Conservation (phyloP, 2,329 filamentous ascomycete species). For the Alternaria viburni region DNA sequence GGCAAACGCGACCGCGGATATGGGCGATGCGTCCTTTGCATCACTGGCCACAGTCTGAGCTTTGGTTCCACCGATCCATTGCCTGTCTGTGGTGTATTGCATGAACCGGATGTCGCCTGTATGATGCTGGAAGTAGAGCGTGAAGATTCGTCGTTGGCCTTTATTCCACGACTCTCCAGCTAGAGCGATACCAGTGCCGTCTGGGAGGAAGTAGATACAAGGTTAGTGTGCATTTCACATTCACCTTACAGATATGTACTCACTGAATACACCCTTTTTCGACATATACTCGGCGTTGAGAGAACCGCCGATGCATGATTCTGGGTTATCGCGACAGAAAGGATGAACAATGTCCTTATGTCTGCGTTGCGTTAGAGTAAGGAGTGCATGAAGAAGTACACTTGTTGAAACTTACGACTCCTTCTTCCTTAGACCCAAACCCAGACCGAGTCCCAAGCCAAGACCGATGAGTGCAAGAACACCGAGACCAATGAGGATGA, state of each 20-base stretch:
- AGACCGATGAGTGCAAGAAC: conserved; percentile 41
- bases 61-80: conserved; percentile 49
- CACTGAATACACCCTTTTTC: conserved; percentile 51
- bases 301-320: conserved; percentile 49
- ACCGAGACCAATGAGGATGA: conserved; percentile 28
- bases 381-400: neutral
- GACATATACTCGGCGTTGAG: conserved; percentile 49
- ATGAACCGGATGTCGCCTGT: conserved; percentile 52
- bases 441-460: conserved; percentile 47
- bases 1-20: conserved; percentile 54
- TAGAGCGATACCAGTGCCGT: conserved; percentile 55
- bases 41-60: conserved; percentile 50
- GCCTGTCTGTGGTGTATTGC: conserved; percentile 44
- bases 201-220: neutral
- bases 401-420: conserved; percentile 15
- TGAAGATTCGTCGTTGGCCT: conserved; percentile 47
- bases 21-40: conserved; percentile 52
- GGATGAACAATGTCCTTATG: conserved; percentile 19
- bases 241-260: neutral
- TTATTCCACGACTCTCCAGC: conserved; percentile 52
- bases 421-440: conserved; percentile 41
- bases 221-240: neutral
- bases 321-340: conserved; percentile 34
- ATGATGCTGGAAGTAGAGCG: conserved; percentile 55
- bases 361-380: conserved; percentile 5